Evolutionary conservation across 208 protist species (phyloP), one percentile per base, ranked within the genome.

Genomic region (Leishmania arabica): DNA sequence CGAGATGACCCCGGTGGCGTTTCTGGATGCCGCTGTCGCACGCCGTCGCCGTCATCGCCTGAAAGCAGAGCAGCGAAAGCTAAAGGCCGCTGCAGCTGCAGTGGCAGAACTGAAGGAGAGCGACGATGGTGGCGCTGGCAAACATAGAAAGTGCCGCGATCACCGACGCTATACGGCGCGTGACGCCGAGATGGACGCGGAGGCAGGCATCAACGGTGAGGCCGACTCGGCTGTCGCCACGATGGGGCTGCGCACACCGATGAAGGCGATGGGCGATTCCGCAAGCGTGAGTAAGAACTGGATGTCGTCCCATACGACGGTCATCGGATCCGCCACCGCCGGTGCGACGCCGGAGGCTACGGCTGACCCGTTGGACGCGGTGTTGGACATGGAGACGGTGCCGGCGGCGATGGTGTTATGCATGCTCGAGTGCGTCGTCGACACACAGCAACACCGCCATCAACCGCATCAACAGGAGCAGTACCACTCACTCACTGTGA

Each of bases 1-100:
- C 54, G 88, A 91, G 58, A 74, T 96, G 27, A 73, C 85, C 40
- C 82, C 81, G 27, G 79, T 65, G n/a, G 54, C 70, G 51, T 60
- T 60, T 42, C 7, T 85, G 11, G 77, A 62, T n/a, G 82, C 77
- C 6, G 72, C 77, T 15, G 62, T 45, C 40, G 64, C 74, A n/a
- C 82, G 82, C 6, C 82, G 82, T 40, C 82, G 77, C 7, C 82
- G 82, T 9, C 82, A 82, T 54, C 82, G 82, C 51, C 77, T 78
- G 65, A 79, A 76, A 11, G 77, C 62, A 13, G 73, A 82, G 82
- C 82, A 54, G 15, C 82, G 82, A 47, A 68, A 15, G 40, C 51
- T 4, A 24, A 47, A 47, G 53, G 53, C 49, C 2, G 31, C 34
- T 34, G 74, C 54, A 45, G 56, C 54, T 1, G 37, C 74, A 45